Evolutionary conservation across 768 basidiomycete genomes (phyloP), one percentile per base, ranked within the genome.

Genomic region (Rhodotorula kratochvilovae): DNA sequence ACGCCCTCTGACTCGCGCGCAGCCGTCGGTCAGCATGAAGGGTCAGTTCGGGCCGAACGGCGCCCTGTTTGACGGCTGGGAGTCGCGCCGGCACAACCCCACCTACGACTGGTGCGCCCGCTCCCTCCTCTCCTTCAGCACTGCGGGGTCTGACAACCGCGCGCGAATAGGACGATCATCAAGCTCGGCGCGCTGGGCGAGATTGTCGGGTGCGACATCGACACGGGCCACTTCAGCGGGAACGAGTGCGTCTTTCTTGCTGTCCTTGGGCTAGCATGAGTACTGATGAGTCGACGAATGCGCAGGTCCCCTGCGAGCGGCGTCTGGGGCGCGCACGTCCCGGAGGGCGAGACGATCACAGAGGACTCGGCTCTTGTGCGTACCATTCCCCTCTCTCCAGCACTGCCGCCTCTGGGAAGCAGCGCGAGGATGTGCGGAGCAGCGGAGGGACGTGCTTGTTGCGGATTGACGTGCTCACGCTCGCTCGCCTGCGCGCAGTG

Each of bases 1-100:
- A 53, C 35, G 27, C 17, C 33, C 54, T 5, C 23, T 21, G 3
- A 23, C 8, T 19, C 35, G 17, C 56, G 59, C 39, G 23, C 73
- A 96, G 93, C 90, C 94, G 13, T 87, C 94, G 33, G 86, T 85
- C 8, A 91, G 88, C 74, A 81, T 96, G 79, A 93, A 94, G 80
- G 96, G 96, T n/a, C 91, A 93, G 76, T 99, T 93, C 76, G 95
- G 95, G 13, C 90, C 92, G 5, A 95, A 93, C 53, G 96, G 96
- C 33, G 95, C 95, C 0, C 81, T 97, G 33, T 98, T 85, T 80
- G 91, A 89, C 74, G 96, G 94, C 63, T 99, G 96, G 96, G 96
- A 99, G 80, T 85, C 85, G 36, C 83, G 92, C 53, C 82, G 96
- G 75, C 96, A 99, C 80, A 97, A 96, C 80, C 87, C 89, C 2